phyloP scores from a whole-genome alignment of 768 basidiomycete genomes.

The Russula compacta region DNA sequence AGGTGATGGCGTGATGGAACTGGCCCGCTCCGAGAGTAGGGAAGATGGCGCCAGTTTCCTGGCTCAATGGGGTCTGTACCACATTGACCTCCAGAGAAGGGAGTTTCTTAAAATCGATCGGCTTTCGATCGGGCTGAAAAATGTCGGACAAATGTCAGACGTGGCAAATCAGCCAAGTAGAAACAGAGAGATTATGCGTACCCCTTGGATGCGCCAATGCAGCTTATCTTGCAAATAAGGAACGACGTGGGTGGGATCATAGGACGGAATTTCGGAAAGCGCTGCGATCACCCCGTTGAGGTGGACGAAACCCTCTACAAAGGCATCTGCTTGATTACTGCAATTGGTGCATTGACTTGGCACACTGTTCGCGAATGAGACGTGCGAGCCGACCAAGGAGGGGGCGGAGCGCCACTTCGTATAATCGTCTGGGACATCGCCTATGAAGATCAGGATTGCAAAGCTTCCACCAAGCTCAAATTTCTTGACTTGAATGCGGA shows the following conservation, averaged over 20 bases:
- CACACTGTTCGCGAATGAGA: slow-evolving; percentile 34
- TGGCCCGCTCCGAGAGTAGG: slow-evolving; percentile 1
- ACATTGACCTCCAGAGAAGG: slow-evolving; percentile 16
- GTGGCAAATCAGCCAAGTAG: background rate
- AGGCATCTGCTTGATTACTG: slow-evolving; percentile 21
- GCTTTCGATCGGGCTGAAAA: background rate
- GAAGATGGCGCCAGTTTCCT: background rate
- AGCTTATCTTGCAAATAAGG: slow-evolving; percentile 34
- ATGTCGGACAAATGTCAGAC: background rate
- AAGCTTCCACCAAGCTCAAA: slow-evolving; percentile 37
- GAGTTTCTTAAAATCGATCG: no score
- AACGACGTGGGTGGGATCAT: slow-evolving; percentile 31
- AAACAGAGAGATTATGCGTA: background rate
- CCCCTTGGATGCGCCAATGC: slow-evolving; percentile 30
- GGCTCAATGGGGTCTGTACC: background rate
- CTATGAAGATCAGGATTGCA: slow-evolving; percentile 39
- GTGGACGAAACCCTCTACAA: slow-evolving; percentile 37
- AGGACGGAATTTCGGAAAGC: slow-evolving; percentile 23
- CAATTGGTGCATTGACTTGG: slow-evolving; percentile 34
- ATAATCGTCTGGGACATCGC: slow-evolving; percentile 31
- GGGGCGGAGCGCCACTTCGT: slow-evolving; percentile 29
- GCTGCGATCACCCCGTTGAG: slow-evolving; percentile 29
- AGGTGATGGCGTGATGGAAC: slow-evolving; percentile 12
- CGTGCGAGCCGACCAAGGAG: slow-evolving; percentile 34
- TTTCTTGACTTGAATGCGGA: slow-evolving; percentile 33